Evolutionary conservation across 176 grass and related monocot species (phyloP).

Genomic region (maize (Zea mays)): DNA sequence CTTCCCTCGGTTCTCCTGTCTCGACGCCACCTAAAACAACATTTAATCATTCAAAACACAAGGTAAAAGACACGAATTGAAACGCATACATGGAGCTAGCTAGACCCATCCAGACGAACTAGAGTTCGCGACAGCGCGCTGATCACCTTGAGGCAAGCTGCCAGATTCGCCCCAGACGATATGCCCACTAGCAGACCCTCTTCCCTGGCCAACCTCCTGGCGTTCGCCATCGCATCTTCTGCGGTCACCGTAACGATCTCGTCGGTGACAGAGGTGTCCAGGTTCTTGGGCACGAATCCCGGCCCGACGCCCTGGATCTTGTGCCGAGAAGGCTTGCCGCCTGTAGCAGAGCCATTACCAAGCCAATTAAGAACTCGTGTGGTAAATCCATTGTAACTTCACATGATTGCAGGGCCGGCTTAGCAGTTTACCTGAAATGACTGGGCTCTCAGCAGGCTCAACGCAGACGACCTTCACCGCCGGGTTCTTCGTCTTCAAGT

Average conservation of each 20-base stretch:
- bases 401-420: neutral
- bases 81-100: neutral
- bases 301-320: constrained; percentile 73
- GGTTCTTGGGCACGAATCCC: constrained; percentile 54
- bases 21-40: constrained; percentile 18
- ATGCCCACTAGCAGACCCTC: constrained; percentile 70
- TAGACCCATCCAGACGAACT: neutral
- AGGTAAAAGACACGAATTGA: neutral
- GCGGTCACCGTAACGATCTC: constrained; percentile 56
- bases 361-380: neutral
- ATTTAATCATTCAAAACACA: neutral
- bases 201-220: constrained; percentile 63
- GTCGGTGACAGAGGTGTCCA: constrained; percentile 58
- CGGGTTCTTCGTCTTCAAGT: constrained; percentile 79
- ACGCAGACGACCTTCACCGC: constrained; percentile 69
- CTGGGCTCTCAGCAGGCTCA: constrained; percentile 75
- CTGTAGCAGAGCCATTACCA: constrained; percentile 29
- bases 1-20: constrained; percentile 31
- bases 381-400: neutral
- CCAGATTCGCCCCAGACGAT: constrained; percentile 74
- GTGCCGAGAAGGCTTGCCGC: constrained; percentile 52
- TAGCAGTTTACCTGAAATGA: constrained; percentile 56
- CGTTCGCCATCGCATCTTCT: constrained; percentile 55
- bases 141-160: constrained; percentile 60
- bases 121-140: neutral